These are phyloP conservation scores for Leccinum variicolor DNA, from an alignment of 768 basidiomycete species.

Conservation along the genomic window DNA sequence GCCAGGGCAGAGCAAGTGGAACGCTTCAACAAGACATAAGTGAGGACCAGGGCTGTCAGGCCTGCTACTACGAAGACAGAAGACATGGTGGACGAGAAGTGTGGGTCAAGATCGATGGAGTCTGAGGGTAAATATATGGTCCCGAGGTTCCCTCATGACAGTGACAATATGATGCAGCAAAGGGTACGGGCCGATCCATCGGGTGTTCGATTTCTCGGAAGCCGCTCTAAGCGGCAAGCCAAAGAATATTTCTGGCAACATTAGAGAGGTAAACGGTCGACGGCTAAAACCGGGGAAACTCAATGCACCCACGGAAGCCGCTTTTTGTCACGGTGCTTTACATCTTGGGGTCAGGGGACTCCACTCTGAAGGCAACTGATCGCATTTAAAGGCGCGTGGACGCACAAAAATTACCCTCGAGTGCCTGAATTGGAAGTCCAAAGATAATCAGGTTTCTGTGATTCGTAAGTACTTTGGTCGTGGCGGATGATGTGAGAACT, in stretches of 20 bases:
- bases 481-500: not conserved
- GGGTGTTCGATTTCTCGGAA: constrained; percentile 1
- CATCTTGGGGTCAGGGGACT: not conserved
- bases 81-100: constrained; percentile 12
- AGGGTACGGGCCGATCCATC: not conserved
- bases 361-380: not conserved
- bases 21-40: not conserved
- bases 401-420: not conserved
- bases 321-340: not conserved
- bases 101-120: not conserved
- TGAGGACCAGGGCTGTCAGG: constrained; percentile 6
- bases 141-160: constrained; percentile 5
- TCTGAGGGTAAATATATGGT: constrained; percentile 3
- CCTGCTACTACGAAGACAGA: not conserved
- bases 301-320: constrained; percentile 23
- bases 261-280: not conserved
- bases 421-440: not conserved
- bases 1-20: constrained; percentile 9
- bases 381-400: not conserved
- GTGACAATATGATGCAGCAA: not conserved
- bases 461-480: not conserved
- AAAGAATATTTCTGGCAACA: not conserved
- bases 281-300: constrained; percentile 9
- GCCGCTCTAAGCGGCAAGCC: not conserved
- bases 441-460: not conserved